phyloP scores from a whole-genome alignment of 768 basidiomycete species.

The Tremella yokohamensis region DNA sequence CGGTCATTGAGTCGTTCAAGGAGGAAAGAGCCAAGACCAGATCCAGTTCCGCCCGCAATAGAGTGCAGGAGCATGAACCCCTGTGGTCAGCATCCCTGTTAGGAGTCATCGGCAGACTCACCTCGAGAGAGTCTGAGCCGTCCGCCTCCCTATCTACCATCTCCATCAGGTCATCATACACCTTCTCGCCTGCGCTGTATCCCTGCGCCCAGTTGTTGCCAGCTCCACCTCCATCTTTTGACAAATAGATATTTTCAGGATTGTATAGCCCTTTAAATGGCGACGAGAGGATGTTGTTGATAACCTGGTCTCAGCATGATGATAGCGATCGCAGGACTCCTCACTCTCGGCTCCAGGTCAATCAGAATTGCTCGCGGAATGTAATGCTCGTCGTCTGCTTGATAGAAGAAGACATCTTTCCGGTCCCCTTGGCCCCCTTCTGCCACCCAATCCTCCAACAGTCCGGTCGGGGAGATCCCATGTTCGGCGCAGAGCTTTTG shows the following conservation, averaged over 20 bases:
- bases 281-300: constrained; percentile 86
- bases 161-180: constrained; percentile 96
- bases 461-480: constrained; percentile 92
- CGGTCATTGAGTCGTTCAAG: constrained; percentile 94
- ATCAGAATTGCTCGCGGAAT: constrained; percentile 90
- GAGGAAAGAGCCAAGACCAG: constrained; percentile 95
- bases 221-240: constrained; percentile 96
- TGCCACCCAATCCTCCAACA: constrained; percentile 93
- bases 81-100: constrained; percentile 53
- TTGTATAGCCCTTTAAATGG: constrained; percentile 88
- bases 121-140: constrained; percentile 94
- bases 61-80: constrained; percentile 99
- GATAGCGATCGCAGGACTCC: constrained; percentile 50
- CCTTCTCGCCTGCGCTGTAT: constrained; percentile 78
- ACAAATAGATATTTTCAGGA: constrained; percentile 94
- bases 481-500: constrained; percentile 97
- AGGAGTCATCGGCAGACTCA: constrained; percentile 47
- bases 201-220: constrained; percentile 99
- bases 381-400: constrained; percentile 99
- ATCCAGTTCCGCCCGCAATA: constrained; percentile 97
- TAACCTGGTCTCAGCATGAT: constrained; percentile 61
- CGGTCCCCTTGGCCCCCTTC: constrained; percentile 77
- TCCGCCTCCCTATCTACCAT: constrained; percentile 99
- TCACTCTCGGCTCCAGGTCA: constrained; percentile 90
- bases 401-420: constrained; percentile 99